Base-by-base conservation (phyloP, 441 rosid genomes). In the Corymbia calophylla region DNA sequence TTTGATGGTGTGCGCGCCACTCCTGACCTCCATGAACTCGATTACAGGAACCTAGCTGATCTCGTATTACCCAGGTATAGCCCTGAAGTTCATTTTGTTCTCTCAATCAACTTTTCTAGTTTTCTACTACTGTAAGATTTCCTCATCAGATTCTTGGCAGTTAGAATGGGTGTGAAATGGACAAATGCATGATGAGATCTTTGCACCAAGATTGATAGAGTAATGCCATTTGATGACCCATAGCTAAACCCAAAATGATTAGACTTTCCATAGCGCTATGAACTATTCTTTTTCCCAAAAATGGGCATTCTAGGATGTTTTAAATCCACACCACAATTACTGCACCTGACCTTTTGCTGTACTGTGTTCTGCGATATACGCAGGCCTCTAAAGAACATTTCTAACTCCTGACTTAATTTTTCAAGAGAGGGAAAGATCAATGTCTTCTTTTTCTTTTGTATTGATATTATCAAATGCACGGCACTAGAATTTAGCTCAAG, bases 21-120 rank as follows among this genome's bases (percentile, higher is more conserved):
- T 66, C 12, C 62, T 73, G 90, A 90, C 66, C 94, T 95, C 90
- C 81, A 89, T 48, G 90, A 92, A 88, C 94, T 96, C 66, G 31
- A 10, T 27, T 60, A 27, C 2, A 60, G 66, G 31, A 27, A 60
- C 66, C 66, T 60, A 60, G 66, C 66, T 60, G 66, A 60, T 11
- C 66, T 60, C 31, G 66, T 25, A 12, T 10, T 11, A 0, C 14
- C 66, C 66, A 27, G n/a, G 66, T 60, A 60, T 60, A 14, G 66
- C 16, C 6, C 31, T 1, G 7, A 60, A 27, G 66, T 27, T 60
- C 7, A 12, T 25, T 11, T 60, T 60, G n/a, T 58, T 58, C 66
- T 60, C 66, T 11, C 7, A 12, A 10, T 23, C 31, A 27, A 60
- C 15, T 27, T 12, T 60, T 60, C 66, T 27, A 60, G 31, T 27